A percentile compares a stretch with the other conserved stretches of the same genome.
Evolutionary conservation across 73 alveolate species (phyloP).

Genomic region (Durusdinium trenchii): DNA sequence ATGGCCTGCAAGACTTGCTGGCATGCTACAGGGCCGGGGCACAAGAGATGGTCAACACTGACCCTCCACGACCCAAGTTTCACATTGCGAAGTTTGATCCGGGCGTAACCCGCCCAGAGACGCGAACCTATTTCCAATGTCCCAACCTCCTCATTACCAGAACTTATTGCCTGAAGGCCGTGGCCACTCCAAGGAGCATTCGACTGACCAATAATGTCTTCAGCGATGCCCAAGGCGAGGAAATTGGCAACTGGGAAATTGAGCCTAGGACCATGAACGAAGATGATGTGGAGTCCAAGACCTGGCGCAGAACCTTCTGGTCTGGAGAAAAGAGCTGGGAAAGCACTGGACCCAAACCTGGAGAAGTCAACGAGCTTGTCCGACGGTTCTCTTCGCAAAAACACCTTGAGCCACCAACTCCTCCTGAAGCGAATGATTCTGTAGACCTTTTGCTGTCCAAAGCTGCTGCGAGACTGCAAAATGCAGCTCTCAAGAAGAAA

Average conservation of each 20-base stretch:
- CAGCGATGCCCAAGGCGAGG: neutral
- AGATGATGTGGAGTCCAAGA: neutral
- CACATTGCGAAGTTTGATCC: neutral
- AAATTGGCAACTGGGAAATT: neutral
- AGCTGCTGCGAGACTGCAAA: neutral
- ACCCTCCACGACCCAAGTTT: slow-evolving; percentile 26
- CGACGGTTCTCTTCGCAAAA: neutral
- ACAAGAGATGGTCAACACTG: slow-evolving; percentile 9
- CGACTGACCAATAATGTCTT: neutral
- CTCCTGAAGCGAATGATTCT: neutral
- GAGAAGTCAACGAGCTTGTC: neutral
- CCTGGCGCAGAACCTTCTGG: neutral
- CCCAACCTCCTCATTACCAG: neutral
- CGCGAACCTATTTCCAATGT: neutral
- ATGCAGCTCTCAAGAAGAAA: neutral
- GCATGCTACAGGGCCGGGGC: slow-evolving; percentile 24
- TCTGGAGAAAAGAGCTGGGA: neutral
- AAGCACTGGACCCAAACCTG: neutral
- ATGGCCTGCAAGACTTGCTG: slow-evolving; percentile 13
- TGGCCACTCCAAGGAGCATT: neutral
- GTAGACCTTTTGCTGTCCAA: neutral
- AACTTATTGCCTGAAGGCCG: neutral
- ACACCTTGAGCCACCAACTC: neutral
- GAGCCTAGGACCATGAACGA: neutral
- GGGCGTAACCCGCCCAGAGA: neutral